Evolutionary conservation across 2,329 filamentous ascomycete genomes (phyloP).

Genomic region (Colletotrichum euphorbiae): DNA sequence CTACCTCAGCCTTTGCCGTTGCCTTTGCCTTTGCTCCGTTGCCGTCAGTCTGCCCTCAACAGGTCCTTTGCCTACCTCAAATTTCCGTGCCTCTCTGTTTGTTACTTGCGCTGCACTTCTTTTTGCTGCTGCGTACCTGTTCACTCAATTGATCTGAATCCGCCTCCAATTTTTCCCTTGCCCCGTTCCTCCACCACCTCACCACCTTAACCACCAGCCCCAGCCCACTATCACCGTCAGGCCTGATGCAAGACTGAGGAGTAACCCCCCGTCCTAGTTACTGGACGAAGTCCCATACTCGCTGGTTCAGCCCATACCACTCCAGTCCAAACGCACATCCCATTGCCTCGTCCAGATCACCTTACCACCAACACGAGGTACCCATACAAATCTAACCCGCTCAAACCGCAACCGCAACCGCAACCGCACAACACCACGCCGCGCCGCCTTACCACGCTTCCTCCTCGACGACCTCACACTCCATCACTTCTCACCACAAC

Average conservation of each 20-base stretch:
- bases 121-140: neutral
- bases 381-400: slow-evolving; percentile 14
- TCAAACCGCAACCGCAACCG: slow-evolving; percentile 6
- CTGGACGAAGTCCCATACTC: slow-evolving; percentile 18
- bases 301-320: slow-evolving; percentile 9
- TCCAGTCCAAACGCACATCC: slow-evolving; percentile 35
- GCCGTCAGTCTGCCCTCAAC: neutral
- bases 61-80: neutral
- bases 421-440: slow-evolving; percentile 6
- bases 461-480: slow-evolving; percentile 10
- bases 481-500: slow-evolving; percentile 12
- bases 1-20: neutral
- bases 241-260: slow-evolving; percentile 21
- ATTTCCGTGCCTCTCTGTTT: neutral
- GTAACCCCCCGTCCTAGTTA: slow-evolving; percentile 19
- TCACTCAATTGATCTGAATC: no score
- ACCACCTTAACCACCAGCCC: slow-evolving; percentile 4
- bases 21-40: neutral
- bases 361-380: slow-evolving; percentile 11
- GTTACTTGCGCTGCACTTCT: slow-evolving; percentile 3
- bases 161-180: slow-evolving; percentile 4
- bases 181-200: slow-evolving; percentile 1
- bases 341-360: slow-evolving; percentile 19
- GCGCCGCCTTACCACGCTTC: slow-evolving; percentile 5
- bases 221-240: slow-evolving; percentile 17